Evolutionary conservation across 257 asterid species (phyloP).

Genomic region (Linaria vulgaris): DNA sequence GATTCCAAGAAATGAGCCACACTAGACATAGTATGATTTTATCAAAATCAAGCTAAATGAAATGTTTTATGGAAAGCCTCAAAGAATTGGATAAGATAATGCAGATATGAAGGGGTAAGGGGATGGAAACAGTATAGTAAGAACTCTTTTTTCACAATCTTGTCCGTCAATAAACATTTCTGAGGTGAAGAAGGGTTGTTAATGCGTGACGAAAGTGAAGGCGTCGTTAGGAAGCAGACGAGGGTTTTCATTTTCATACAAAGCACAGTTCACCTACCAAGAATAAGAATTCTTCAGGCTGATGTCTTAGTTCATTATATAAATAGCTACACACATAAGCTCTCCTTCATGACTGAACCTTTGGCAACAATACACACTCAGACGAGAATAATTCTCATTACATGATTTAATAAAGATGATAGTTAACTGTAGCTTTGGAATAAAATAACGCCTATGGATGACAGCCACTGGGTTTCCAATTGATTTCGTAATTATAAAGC

Average conservation of each 20-base stretch:
- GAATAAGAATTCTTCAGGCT: neutral
- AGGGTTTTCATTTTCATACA: neutral
- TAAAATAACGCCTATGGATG: neutral
- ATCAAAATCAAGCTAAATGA: conserved; percentile 23
- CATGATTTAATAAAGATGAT: conserved; percentile 7
- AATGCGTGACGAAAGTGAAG: neutral
- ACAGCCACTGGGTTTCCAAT: conserved; percentile 7
- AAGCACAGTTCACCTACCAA: neutral
- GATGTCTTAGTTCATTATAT: conserved; percentile 1
- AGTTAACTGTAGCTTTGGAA: conserved; percentile 12
- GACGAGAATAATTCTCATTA: neutral
- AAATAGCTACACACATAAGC: conserved; percentile 5
- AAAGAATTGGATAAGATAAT: conserved; percentile 18
- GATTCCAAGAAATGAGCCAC: conserved; percentile 97
- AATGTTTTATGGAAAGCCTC: neutral
- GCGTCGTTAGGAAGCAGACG: no score
- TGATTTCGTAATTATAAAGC: neutral
- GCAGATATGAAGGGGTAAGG: conserved; percentile 2
- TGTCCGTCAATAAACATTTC: neutral
- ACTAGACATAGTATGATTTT: conserved; percentile 39
- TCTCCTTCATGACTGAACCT: conserved; percentile 12
- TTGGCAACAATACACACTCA: neutral
- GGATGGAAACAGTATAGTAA: conserved; percentile 7
- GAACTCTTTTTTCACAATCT: neutral
- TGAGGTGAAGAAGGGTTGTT: neutral